Evolutionary conservation across 371 early-diverging fungal genomes (phyloP), one percentile per base, ranked within the genome.

Genomic region (Blakeslea trispora): DNA sequence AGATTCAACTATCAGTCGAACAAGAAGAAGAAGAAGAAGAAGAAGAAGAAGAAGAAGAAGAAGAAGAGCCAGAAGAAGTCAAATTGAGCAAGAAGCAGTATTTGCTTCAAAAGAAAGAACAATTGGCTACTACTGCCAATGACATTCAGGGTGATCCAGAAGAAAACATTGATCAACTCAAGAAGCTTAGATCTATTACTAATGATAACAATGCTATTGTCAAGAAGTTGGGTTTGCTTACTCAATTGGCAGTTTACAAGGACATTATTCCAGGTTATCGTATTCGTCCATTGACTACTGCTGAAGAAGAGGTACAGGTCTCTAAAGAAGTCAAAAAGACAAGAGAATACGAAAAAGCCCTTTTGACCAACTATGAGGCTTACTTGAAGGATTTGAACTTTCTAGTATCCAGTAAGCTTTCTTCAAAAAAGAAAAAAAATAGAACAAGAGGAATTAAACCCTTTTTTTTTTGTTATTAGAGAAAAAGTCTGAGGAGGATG

Each of bases 181-280:
- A 81, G 70, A 64, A 60, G 14, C 69, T 94, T 46, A 82, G 88
- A 37, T 47, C 72, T 0, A 80, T 91, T 55, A 72, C 82, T 18
- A 69, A 72, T 19, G 85, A 88, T 47, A 69, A 73, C 3, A 78
- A 83, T 54, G 62, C 69, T 13, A 79, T 72, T n/a, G 71, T 90
- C 47, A 74, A 78, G 47, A 88, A 91, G 52, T 62, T 95, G 40
- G 90, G 88, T 0, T 70, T 94, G 34, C 70, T 96, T 43, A 90
- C 95, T 5, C 93, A 92, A 64, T 74, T 95, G 34, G 92, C 94
- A 3, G 90, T 97, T 0, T 96, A 88, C 77, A 85, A 89, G 57
- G 97, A 97, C 71, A 92, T 97, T 64, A 81, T 96, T 41, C 97
- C 97, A 1, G 96, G 92, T 11, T 97, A 97, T 75, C 87, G 93